Percentiles rank a stretch among this genome's conserved stretches.
These are phyloP conservation scores for Ceratonia siliqua DNA, from an alignment of 306 rosid species.

Conservation along the genomic window DNA sequence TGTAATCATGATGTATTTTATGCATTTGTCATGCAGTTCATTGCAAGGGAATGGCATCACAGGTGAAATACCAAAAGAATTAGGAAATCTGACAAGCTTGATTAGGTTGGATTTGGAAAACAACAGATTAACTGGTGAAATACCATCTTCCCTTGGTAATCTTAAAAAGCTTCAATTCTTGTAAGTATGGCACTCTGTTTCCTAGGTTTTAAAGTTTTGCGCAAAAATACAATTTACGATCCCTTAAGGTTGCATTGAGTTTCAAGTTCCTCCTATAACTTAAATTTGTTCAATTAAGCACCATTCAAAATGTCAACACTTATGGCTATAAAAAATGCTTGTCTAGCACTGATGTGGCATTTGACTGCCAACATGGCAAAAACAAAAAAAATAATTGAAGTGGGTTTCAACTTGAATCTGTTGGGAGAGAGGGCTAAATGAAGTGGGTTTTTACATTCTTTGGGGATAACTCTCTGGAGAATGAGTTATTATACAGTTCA, in stretches of 20 bases:
- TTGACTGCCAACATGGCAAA: no score
- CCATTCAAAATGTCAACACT: neutral
- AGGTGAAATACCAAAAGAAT: slow-evolving; percentile 76
- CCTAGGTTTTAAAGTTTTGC: slow-evolving; percentile 6
- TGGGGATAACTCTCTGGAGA: no score
- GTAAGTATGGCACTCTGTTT: slow-evolving; percentile 57
- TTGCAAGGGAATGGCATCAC: slow-evolving; percentile 85
- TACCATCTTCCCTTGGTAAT: slow-evolving; percentile 84
- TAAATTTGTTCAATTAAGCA: neutral
- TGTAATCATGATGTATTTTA: slow-evolving; percentile 13
- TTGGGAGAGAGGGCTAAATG: no score
- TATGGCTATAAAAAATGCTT: no score
- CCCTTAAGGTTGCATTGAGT: neutral
- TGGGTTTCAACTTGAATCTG: no score
- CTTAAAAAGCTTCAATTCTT: slow-evolving; percentile 78
- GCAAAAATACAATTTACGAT: neutral
- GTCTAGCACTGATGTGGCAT: no score
- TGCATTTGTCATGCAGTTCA: slow-evolving; percentile 54
- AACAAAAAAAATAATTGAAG: no score
- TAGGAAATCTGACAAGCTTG: slow-evolving; percentile 75
- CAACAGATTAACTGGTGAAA: slow-evolving; percentile 75
- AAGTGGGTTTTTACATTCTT: no score
- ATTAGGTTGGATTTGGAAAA: slow-evolving; percentile 73
- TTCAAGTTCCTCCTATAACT: neutral
- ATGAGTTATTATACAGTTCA: no score